Conservation (phyloP, 164 flowering plant species). For the Chimonanthus salicifolius region DNA sequence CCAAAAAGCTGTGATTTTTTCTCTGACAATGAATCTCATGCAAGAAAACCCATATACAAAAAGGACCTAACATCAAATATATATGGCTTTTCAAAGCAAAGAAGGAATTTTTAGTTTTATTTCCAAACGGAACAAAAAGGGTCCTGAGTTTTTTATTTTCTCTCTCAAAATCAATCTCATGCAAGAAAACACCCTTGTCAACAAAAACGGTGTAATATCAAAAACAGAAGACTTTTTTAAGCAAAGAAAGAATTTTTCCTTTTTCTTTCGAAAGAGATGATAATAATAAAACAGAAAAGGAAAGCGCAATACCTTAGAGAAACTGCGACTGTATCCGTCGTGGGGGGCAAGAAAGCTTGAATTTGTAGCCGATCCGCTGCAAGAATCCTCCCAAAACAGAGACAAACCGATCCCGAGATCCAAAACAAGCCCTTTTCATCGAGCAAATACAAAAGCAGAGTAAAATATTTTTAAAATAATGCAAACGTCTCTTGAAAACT, state of each 20-base stretch:
- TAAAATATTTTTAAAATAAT: conserved; percentile 1
- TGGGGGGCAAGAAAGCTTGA: conserved; percentile 53
- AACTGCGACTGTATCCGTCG: conserved; percentile 37
- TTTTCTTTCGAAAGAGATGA: neutral
- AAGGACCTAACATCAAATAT: neutral
- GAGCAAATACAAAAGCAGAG: conserved; percentile 17
- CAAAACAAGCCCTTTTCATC: conserved; percentile 29
- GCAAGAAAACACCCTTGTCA: neutral
- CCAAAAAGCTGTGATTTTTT: neutral
- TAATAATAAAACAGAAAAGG: conserved; percentile 1
- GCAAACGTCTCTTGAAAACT: conserved; percentile 17
- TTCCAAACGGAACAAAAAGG: too few species aligned
- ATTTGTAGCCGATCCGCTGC: conserved; percentile 33
- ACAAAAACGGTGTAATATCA: neutral
- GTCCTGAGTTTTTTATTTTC: neutral
- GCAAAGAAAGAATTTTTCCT: neutral
- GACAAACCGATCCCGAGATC: conserved; percentile 58
- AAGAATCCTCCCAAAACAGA: conserved; percentile 27
- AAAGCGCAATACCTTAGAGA: conserved; percentile 22
- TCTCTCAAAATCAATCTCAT: neutral
- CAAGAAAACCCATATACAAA: neutral
- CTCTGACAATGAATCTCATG: neutral
- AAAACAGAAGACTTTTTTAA: neutral
- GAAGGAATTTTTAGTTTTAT: neutral
- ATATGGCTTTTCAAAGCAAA: neutral